Evolutionary conservation across 192 early-diverging fungal genomes (phyloP), one percentile per base, ranked within the genome.

Genomic region (Coemansia sp.): DNA sequence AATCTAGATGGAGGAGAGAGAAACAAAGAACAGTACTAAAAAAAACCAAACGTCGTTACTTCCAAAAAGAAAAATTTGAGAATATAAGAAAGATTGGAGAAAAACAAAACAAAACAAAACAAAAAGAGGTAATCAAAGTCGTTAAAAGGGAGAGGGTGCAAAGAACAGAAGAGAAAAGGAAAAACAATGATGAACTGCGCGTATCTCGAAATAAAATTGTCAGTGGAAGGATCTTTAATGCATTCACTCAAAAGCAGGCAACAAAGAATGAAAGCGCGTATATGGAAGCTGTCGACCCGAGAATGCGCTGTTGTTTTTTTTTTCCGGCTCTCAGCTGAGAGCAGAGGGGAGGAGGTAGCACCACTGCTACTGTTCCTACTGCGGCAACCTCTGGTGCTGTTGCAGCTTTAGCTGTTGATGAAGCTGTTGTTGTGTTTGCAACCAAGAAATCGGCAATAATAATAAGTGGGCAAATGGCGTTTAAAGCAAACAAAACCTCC

Each of bases 61-160:
- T 28, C 15, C 11, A 59, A 32, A 59, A 59, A 59, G 32, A 60
- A 51, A 55, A 41, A 51, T 2, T 43, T 15, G 66, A 17, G 22
- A 56, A 64, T 48, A 62, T 28, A 59, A 59, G 32, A 60, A 51
- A 55, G 33, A 51, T 6, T 43, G 15, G 66, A 17, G 22, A 56
- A 8, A 7, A 12, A 43, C 12, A 58, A 64, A 61, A 28, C 8
- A 61, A 28, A 64, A 64, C 53, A 32, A 48, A 63, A 39, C 4
- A 38, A 48, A 58, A 18, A 28, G 22, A 28, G 43, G 62, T 32
- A 65, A 61, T 37, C 45, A 34, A 51, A 59, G 32, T 17, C 35
- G 34, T 35, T 18, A 28, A 57, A 71, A 37, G 12, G 52, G 2
- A 61, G 32, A 11, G 37, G 28, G 51, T 28, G 58, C 9, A 4